Evolutionary conservation across 768 basidiomycete genomes (phyloP).

Genomic region (Tephrocybe sp.): DNA sequence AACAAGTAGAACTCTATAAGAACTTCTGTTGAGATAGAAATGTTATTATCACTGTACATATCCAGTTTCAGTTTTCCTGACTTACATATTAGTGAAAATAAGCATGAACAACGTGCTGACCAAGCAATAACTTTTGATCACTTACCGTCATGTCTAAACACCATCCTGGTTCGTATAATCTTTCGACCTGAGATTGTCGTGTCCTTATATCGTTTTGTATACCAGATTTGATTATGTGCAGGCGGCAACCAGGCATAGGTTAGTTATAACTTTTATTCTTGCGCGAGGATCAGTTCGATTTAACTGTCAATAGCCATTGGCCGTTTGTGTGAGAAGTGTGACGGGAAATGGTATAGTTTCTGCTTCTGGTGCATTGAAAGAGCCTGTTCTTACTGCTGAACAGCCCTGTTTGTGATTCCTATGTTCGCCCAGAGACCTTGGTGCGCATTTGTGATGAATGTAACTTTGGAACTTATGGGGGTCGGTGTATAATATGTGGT

Average conservation of each 20-base stretch:
- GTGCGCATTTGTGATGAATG: slow-evolving; percentile 99
- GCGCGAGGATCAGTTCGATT: slow-evolving; percentile 12
- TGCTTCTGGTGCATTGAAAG: neutral
- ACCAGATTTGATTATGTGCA: slow-evolving; percentile 96
- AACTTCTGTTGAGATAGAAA: slow-evolving; percentile 8
- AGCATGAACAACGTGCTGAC: slow-evolving; percentile 13
- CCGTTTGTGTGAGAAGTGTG: slow-evolving; percentile 97
- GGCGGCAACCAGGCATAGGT: slow-evolving; percentile 98
- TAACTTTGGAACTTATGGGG: slow-evolving; percentile 98
- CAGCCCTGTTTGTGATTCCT: slow-evolving; percentile 98
- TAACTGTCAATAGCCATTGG: slow-evolving; percentile 74
- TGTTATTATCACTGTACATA: neutral
- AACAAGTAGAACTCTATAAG: slow-evolving; percentile 2
- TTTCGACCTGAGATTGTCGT: neutral
- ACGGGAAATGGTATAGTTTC: slow-evolving; percentile 90
- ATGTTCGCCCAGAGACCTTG: slow-evolving; percentile 96
- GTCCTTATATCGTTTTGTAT: slow-evolving; percentile 6
- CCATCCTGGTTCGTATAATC: slow-evolving; percentile 62
- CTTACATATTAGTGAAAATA: neutral
- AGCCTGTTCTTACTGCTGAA: neutral
- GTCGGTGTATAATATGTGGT: slow-evolving; percentile 96
- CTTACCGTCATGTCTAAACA: slow-evolving; percentile 78
- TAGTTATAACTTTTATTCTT: slow-evolving; percentile 22
- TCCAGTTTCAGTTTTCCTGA: neutral
- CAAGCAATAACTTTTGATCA: slow-evolving; percentile 7